Conservation (phyloP, 2,329 filamentous ascomycete genomes). For the Thermothelomyces thermophilus region DNA sequence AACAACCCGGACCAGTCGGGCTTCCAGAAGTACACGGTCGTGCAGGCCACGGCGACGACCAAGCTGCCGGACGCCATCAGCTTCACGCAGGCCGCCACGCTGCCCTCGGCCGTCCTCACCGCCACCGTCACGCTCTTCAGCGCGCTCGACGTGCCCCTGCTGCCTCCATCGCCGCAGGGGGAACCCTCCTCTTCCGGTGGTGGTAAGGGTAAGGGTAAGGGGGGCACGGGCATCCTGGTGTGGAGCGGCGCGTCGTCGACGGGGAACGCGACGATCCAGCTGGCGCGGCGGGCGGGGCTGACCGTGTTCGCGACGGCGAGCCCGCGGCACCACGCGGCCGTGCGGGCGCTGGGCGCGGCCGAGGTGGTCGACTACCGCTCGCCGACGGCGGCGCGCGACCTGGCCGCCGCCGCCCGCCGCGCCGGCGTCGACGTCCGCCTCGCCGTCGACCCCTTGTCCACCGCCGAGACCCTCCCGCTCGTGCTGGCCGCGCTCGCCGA, state of each 20-base stretch:
- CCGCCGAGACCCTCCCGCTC: not conserved
- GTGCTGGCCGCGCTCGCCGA: not conserved
- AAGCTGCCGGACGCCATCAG: not conserved
- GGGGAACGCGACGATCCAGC: slow-evolving; percentile 31
- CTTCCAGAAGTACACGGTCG: slow-evolving; percentile 8
- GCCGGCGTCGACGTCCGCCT: not conserved
- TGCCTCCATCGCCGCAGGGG: not conserved
- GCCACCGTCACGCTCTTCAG: slow-evolving; percentile 2
- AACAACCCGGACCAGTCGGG: slow-evolving; percentile 3
- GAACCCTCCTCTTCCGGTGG: no score
- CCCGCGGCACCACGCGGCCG: slow-evolving; percentile 3
- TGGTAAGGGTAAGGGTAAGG: not conserved
- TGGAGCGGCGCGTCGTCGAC: slow-evolving; percentile 32
- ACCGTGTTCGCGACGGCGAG: slow-evolving; percentile 10
- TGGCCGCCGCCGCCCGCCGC: slow-evolving; percentile 2
- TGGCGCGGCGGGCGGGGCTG: slow-evolving; percentile 28
- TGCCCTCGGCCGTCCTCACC: not conserved
- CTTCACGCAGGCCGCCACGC: slow-evolving; percentile 1
- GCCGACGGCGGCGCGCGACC: slow-evolving; percentile 5
- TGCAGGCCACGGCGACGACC: not conserved
- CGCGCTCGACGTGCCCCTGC: slow-evolving; percentile 2
- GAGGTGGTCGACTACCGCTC: slow-evolving; percentile 16
- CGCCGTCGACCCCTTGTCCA: slow-evolving; percentile 6
- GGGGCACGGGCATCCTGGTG: slow-evolving; percentile 28
- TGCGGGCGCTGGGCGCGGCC: slow-evolving; percentile 9